phyloP scores from a whole-genome alignment of 768 basidiomycete genomes.

The Omphalotus guepiniiformis region DNA sequence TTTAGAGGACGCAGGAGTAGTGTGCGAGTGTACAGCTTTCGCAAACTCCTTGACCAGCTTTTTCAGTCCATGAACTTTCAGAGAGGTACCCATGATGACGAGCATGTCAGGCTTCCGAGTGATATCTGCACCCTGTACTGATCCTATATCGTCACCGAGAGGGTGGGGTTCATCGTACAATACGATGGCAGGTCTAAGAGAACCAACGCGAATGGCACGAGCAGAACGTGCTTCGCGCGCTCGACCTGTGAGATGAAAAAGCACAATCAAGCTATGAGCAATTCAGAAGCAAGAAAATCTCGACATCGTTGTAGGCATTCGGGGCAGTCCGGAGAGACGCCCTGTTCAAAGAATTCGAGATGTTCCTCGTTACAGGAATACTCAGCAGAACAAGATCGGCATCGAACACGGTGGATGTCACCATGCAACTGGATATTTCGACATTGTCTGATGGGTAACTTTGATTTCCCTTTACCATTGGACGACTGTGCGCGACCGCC shows the following conservation, averaged over 20 bases:
- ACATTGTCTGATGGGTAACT: conserved; percentile 59
- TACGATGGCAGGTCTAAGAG: conserved; percentile 90
- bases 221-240: conserved; percentile 81
- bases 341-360: conserved; percentile 59
- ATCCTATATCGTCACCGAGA: conserved; percentile 86
- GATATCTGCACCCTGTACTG: conserved; percentile 73
- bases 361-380: conserved; percentile 66
- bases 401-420: conserved; percentile 88
- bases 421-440: conserved; percentile 93
- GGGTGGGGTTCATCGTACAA: conserved; percentile 95
- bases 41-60: conserved; percentile 94
- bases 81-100: conserved; percentile 94
- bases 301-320: conserved; percentile 79
- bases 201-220: conserved; percentile 73
- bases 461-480: conserved; percentile 64
- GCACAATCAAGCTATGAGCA: conserved; percentile 8
- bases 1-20: conserved; percentile 26
- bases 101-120: conserved; percentile 83
- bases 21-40: conserved; percentile 62
- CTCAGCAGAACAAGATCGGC: conserved; percentile 78
- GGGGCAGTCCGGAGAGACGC: conserved; percentile 79
- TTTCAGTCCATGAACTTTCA: conserved; percentile 94
- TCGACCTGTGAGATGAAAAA: conserved; percentile 40
- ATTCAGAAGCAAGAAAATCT: conserved; percentile 25
- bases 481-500: conserved; percentile 49